Evolutionary conservation across 768 basidiomycete species (phyloP).

Genomic region (Xerocomus spinulosus): DNA sequence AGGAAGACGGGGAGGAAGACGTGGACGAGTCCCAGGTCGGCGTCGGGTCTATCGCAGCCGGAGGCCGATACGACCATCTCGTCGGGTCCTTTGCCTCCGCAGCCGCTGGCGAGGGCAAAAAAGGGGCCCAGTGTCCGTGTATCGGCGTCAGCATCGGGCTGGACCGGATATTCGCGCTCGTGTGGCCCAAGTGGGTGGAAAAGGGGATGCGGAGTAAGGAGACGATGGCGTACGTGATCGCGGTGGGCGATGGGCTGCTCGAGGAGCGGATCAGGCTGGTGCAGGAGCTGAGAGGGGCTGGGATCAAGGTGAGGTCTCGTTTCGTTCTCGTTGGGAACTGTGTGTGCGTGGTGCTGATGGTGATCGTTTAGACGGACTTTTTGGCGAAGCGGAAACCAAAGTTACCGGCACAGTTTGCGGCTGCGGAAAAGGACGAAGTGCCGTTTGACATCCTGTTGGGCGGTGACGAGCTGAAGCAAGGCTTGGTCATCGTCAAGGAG

Average conservation of each 20-base stretch:
- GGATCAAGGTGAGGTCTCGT: conserved; percentile 79
- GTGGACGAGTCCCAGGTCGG: conserved; percentile 91
- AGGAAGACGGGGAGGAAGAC: conserved; percentile 64
- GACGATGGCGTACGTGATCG: conserved; percentile 92
- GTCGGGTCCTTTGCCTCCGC: conserved; percentile 88
- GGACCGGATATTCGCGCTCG: conserved; percentile 86
- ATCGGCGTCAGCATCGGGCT: conserved; percentile 91
- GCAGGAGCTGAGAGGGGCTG: conserved; percentile 75
- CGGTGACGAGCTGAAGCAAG: conserved; percentile 75
- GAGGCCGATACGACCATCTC: conserved; percentile 93
- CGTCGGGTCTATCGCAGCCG: conserved; percentile 98
- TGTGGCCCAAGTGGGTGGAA: conserved; percentile 85
- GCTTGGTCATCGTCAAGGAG: conserved; percentile 87
- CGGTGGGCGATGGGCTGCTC: conserved; percentile 83
- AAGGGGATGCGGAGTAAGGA: conserved; percentile 79
- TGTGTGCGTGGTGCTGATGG: not conserved
- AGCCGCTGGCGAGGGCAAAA: conserved; percentile 72
- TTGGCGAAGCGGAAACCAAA: conserved; percentile 92
- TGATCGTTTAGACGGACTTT: conserved; percentile 69
- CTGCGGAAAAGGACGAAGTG: conserved; percentile 86
- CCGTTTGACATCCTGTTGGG: conserved; percentile 95
- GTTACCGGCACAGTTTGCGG: conserved; percentile 78
- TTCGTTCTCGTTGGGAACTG: too few relatives aligned
- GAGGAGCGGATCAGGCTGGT: conserved; percentile 80
- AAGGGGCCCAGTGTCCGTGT: conserved; percentile 69